phyloP scores from a whole-genome alignment of 1,139 yeast species.

The Wickerhamomyces sp. region DNA sequence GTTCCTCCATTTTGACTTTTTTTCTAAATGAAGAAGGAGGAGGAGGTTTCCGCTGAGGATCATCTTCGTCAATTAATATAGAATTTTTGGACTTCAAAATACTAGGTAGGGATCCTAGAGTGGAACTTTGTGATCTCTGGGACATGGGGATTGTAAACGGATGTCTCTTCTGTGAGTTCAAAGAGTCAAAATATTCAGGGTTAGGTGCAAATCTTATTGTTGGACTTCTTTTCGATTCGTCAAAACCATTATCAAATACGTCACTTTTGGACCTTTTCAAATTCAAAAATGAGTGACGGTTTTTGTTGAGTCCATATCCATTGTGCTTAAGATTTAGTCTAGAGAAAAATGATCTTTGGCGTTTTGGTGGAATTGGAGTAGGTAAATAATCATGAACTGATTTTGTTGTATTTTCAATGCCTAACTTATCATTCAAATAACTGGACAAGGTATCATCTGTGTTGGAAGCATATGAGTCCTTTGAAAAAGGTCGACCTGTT shows the following conservation, averaged over 20 bases:
- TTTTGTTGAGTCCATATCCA: not conserved
- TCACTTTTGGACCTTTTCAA: slow-evolving; percentile 1
- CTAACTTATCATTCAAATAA: not conserved
- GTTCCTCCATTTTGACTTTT: too few relatives aligned
- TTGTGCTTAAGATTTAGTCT: too few relatives aligned
- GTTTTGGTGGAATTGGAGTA: slow-evolving; percentile 7
- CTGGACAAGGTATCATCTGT: slow-evolving; percentile 4
- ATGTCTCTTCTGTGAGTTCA: not conserved
- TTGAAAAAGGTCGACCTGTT: not conserved
- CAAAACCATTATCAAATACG: not conserved
- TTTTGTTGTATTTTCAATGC: not conserved
- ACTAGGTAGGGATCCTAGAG: not conserved
- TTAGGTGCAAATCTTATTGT: slow-evolving; percentile 12
- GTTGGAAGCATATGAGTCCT: not conserved
- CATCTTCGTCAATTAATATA: not conserved
- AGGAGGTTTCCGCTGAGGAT: too few relatives aligned
- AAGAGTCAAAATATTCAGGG: slow-evolving; percentile 6
- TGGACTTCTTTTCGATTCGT: not conserved
- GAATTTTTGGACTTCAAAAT: not conserved
- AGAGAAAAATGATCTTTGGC: slow-evolving; percentile 2
- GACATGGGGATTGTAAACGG: not conserved
- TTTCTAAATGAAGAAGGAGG: too few relatives aligned
- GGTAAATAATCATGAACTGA: slow-evolving; percentile 8
- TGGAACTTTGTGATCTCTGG: not conserved
- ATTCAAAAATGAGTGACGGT: not conserved